Evolutionary conservation across 352 stramenopile genomes (phyloP).

Genomic region (Globisporangium radiosum): DNA sequence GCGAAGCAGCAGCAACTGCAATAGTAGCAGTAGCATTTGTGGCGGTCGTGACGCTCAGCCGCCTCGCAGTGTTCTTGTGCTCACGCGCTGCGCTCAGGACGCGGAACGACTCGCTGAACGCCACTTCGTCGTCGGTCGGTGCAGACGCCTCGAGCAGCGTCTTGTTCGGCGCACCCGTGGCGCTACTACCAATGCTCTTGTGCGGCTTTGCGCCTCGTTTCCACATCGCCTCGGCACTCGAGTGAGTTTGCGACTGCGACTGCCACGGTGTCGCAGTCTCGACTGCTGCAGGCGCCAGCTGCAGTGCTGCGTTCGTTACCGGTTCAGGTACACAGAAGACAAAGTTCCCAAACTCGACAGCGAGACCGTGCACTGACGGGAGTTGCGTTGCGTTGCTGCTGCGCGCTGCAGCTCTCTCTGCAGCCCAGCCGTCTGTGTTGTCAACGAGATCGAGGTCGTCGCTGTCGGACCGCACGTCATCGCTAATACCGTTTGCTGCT

Average conservation of each 20-base stretch:
- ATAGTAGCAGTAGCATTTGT: background rate
- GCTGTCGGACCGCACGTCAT: background rate
- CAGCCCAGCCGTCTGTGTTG: background rate
- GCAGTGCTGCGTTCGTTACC: too few species aligned
- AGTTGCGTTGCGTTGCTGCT: conserved; percentile 1
- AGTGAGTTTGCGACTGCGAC: too few species aligned
- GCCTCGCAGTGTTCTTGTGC: background rate
- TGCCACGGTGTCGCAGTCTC: too few species aligned
- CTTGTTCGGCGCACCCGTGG: background rate
- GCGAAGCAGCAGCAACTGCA: background rate
- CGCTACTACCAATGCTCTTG: background rate
- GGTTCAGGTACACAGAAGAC: conserved; percentile 3
- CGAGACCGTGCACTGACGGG: conserved; percentile 20
- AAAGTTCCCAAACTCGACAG: conserved; percentile 36
- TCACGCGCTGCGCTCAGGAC: conserved; percentile 25
- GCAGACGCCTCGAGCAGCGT: conserved; percentile 17
- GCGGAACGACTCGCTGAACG: conserved; percentile 27
- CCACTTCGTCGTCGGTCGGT: conserved; percentile 21
- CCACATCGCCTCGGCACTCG: conserved; percentile 38
- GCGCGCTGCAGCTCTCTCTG: background rate
- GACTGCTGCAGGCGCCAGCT: too few species aligned
- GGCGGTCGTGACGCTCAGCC: background rate
- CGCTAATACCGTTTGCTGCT: background rate
- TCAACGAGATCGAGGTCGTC: background rate
- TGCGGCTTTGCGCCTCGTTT: conserved; percentile 23